phyloP scores from a whole-genome alignment of 768 basidiomycete genomes.

The Leucosporidium scottii region DNA sequence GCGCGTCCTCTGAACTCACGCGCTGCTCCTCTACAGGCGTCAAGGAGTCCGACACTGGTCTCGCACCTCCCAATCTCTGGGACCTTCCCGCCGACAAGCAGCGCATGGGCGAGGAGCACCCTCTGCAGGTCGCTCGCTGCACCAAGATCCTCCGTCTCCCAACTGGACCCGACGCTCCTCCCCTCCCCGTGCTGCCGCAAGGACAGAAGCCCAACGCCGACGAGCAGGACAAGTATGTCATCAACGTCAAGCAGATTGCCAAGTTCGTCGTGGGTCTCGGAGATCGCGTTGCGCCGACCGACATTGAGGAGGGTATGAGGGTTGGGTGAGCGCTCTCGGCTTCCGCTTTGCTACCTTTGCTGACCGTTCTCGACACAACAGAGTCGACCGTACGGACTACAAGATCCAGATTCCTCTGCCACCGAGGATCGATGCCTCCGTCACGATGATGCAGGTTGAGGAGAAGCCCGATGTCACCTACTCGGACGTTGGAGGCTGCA shows the following conservation, averaged over 20 bases:
- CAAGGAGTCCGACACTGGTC: constrained; percentile 96
- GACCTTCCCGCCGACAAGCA: constrained; percentile 87
- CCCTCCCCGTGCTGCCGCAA: constrained; percentile 21
- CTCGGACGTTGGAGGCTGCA: constrained; percentile 95
- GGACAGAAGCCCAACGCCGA: constrained; percentile 81
- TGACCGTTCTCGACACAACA: constrained; percentile 39
- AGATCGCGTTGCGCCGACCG: constrained; percentile 91
- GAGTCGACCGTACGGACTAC: constrained; percentile 92
- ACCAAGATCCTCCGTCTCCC: constrained; percentile 86
- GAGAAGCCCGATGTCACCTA: constrained; percentile 98
- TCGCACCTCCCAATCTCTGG: constrained; percentile 95
- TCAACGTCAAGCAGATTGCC: constrained; percentile 98
- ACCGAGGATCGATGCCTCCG: constrained; percentile 97
- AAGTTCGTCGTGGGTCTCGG: constrained; percentile 98
- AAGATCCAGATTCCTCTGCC: constrained; percentile 98
- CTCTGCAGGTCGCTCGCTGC: constrained; percentile 93
- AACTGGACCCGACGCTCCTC: not conserved
- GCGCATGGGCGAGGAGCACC: constrained; percentile 84
- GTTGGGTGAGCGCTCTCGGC: constrained; percentile 66
- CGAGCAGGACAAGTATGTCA: constrained; percentile 98
- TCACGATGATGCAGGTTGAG: constrained; percentile 99
- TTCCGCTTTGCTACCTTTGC: not conserved
- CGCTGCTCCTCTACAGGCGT: constrained; percentile 53
- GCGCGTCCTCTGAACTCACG: not conserved
- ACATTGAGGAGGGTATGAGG: constrained; percentile 99